Base-by-base conservation (phyloP, 2,329 filamentous ascomycete species). In the Stagonosporopsis vannaccii region DNA sequence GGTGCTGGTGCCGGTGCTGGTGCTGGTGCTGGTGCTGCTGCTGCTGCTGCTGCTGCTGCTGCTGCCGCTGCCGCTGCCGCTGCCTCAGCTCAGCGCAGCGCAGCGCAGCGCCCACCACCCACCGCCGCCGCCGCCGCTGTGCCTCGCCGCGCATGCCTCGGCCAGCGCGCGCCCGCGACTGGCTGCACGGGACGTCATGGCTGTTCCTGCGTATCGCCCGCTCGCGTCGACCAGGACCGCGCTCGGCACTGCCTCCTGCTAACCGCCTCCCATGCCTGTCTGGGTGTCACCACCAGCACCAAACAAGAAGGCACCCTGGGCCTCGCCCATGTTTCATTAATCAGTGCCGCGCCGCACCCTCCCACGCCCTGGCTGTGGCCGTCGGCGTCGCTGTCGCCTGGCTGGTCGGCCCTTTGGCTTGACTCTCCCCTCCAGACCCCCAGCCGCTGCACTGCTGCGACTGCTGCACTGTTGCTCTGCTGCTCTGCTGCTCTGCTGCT, bases 191-290 rank as follows among this genome's bases (percentile, higher is more conserved):
- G 52, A 49, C 41, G 28, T 56, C 41, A 36, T 41, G 22, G 39
- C 26, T 48, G 52, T 61, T 56, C 53, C 61, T 66, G 63, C 65
- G 64, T 69, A 66, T 67, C 66, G 66, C 66, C 66, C 60, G 55
- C 37, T 65, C 66, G 65, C 63, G 65, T 63, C 65, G 62, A 65
- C 56, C 26, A 30, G n/a, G 32, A 37, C 35, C 15, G 28, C 26
- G 33, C 45, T 59, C 55, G 55, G 61, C 66, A 67, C 66, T 66
- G 65, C 66, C 66, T 65, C 65, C 33, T 66, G 56, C 54, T 69
- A 69, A 55, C 65, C 66, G 65, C 66, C 66, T 46, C 51, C 55
- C 28, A 56, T 57, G 57, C 58, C 58, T 56, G 59, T 42, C 53
- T 44, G 42, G 56, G 52, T 56, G 58, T 56, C 49, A 54, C 63